Evolutionary conservation across 1,284 basidiomycete species (phyloP), one percentile per base, ranked within the genome.

Genomic region (Xanthoconium separans): DNA sequence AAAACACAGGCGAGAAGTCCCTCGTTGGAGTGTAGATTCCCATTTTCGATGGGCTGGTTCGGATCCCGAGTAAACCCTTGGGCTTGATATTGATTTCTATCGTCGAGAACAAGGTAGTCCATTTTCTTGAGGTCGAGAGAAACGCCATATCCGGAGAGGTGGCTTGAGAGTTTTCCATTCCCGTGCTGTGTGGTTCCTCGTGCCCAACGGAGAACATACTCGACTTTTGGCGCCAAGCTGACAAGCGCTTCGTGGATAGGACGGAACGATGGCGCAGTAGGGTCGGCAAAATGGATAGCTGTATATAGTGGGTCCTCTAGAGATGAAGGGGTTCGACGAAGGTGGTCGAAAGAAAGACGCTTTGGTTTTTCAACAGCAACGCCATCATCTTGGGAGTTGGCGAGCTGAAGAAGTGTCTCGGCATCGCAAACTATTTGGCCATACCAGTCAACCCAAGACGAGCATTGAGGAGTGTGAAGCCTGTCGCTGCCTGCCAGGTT

Each of bases 71-170:
- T 20, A 30, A 40, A 20, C 1, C 45, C 5, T 27, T 43, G 39
- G 0, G 15, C 44, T 20, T 58, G 55, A 42, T 54, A 57, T 44
- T 61, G 62, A 46, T 70, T 66, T 46, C 95, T 77, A 68, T 98
- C 95, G 66, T 98, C 95, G 4, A 98, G 77, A 3, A 91, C 94
- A 15, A 98, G 82, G 67, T 99, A 99, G 69, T 99, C 96, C 75
- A 87, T 98, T 74, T 96, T 98, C 77, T 99, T 99, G 62, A 99
- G 74, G 63, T 97, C 93, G 52, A 99, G 78, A 29, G 90, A 81
- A 8, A 95, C 94, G 4, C 95, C 95, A 63, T 93, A 99, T 7
- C 96, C 95, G 8, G 89, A 84, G 6, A 98, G 74, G 57, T 82
- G 80, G 53, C 71, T 80, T 13, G 71, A 68, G 9, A 63, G 54